A percentile compares a stretch with the other conserved stretches of the same genome.
Conservation (phyloP, 1,284 basidiomycete genomes). For the Naganishia cerealis region DNA sequence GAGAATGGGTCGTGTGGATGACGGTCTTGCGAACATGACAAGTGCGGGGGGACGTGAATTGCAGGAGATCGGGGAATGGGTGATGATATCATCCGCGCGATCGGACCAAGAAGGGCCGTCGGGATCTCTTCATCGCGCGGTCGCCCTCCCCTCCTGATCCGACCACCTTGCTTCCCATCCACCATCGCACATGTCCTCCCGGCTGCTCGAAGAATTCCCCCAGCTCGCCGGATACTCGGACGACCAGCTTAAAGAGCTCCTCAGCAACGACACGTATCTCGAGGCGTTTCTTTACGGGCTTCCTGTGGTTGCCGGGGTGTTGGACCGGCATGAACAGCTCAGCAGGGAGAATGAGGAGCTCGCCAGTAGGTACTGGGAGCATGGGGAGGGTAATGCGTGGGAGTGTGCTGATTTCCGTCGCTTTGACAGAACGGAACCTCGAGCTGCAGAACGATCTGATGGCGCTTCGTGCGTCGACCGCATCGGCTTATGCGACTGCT, state of each 20-base stretch:
- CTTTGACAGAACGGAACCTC: constrained; percentile 66
- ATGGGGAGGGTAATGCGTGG: too few species aligned
- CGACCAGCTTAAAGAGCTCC: constrained; percentile 81
- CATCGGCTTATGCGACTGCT: constrained; percentile 79
- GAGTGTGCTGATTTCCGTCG: not conserved
- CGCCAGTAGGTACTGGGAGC: constrained; percentile 71
- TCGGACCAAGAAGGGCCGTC: constrained; percentile 10
- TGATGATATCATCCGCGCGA: constrained; percentile 26
- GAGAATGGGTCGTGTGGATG: too few species aligned
- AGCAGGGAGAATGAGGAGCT: constrained; percentile 78
- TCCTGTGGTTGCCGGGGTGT: constrained; percentile 68
- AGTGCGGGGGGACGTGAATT: too few species aligned
- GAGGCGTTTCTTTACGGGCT: constrained; percentile 81
- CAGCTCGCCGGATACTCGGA: constrained; percentile 42
- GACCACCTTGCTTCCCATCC: not conserved
- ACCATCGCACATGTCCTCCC: constrained; percentile 21
- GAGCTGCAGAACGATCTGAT: constrained; percentile 71
- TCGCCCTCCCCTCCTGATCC: not conserved
- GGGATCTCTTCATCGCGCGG: not conserved
- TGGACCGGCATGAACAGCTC: constrained; percentile 72
- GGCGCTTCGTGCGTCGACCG: constrained; percentile 71
- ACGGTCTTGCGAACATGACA: too few species aligned
- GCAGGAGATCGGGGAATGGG: not conserved
- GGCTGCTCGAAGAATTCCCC: constrained; percentile 50
- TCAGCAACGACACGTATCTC: constrained; percentile 77